Evolutionary conservation across 2,329 filamentous ascomycete genomes (phyloP), one percentile per base, ranked within the genome.

Genomic region (Colletotrichum truncatum): DNA sequence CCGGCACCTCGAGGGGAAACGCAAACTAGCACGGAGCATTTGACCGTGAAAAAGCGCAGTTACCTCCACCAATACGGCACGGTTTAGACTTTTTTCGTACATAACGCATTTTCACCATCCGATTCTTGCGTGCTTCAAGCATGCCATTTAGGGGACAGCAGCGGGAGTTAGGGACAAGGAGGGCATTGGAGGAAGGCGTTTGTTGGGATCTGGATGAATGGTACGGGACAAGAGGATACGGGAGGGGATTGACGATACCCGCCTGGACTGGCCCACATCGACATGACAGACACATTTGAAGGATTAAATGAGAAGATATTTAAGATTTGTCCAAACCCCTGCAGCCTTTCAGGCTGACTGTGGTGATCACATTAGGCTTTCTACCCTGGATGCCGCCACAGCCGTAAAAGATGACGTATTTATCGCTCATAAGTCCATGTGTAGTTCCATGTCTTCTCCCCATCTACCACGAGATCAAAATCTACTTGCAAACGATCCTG

Each of bases 391-490:
- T 39, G 12, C 18, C 30, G 30, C 49, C 18, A 12, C 5, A 34
- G 18, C 39, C n/a, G n/a, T n/a, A n/a, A n/a, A n/a, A n/a, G n/a
- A n/a, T 32, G n/a, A 49, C 26, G n/a, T 32, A 34, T 49, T 32
- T 30, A 39, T 23, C 48, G 43, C 16, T 14, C 21, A 21, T 56
- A 63, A 16, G 60, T 46, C 57, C 49, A 63, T 9, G 49, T 32
- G 14, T 56, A 56, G 12, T 63, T 51, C 63, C 63, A 66, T 7
- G 38, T 53, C 16, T 28, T 36, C 4, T 14, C 14, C 5, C 63
- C 63, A 9, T 65, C 49, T 6, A 65, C 57, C 4, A 65, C 18
- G 16, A 65, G 49, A 12, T 63, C 63, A 34, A 45, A 65, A 14
- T 62, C 58, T 6, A 65, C 41, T 8, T 14, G 38, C 34, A 55